Base-by-base conservation (phyloP, 768 basidiomycete genomes). In the Hericium coralloides region DNA sequence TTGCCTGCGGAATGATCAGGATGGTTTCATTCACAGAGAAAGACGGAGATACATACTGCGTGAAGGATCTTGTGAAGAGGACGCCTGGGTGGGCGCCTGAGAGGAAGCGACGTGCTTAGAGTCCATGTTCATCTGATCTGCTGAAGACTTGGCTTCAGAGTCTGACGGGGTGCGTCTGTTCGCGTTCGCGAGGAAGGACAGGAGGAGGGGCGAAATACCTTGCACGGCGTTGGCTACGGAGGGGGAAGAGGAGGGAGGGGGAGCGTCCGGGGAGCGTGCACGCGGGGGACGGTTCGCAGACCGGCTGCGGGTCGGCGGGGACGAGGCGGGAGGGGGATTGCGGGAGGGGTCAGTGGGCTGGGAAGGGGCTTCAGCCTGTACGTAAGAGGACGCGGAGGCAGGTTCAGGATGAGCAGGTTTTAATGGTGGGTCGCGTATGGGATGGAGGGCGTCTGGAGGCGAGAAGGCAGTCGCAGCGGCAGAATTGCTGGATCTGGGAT, bases 351-450 rank as follows among this genome's bases (percentile, higher is more conserved):
- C 55, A 18, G 70, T 65, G 55, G 66, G 67, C 10, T 63, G 54
- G 15, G 81, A 80, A 58, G 63, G 52, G 15, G 84, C 81, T 63
- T 88, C 84, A 53, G 86, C 85, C 68, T 86, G 87, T 60, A 83
- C 80, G 68, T 81, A 89, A 23, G 85, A 81, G 12, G 88, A 83
- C 20, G 77, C 67, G 14, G 86, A 83, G 10, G 84, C 82, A 43
- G 80, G 76, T 50, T 78, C 77, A 49, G 69, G 65, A 50, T 70
- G 63, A 49, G 36, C 37, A 43, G 65, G 69, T 57, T 60, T 66
- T 63, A 73, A 74, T 48, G 59, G 59, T 69, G 41, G 49, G 47
- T 59, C 68, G 61, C 64, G 69, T 66, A 63, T 63, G 66, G 61
- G 59, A 38, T 58, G 38, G 65, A 63, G 56, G 59, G 55, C 12